Conservation (phyloP, 371 early-diverging fungal species). For the Mucor saturninus region DNA sequence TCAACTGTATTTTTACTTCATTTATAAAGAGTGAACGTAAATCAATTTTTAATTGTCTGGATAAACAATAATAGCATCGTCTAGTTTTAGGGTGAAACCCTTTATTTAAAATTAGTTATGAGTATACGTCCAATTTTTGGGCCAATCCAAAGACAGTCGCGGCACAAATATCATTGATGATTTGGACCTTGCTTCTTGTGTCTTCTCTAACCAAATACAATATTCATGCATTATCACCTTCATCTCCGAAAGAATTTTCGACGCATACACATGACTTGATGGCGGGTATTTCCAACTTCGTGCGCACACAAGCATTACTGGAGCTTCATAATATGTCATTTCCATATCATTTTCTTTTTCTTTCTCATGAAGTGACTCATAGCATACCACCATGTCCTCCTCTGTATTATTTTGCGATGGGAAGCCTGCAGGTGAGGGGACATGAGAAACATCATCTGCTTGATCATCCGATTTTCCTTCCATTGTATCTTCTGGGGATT, state of each 20-base stretch:
- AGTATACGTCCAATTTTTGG: conserved; percentile 11
- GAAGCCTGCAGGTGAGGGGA: not conserved
- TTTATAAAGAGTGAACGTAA: no score
- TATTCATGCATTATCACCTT: conserved; percentile 9
- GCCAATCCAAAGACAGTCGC: conserved; percentile 8
- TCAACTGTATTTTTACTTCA: no score
- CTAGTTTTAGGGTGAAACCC: no score
- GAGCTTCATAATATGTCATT: not conserved
- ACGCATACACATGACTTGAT: conserved; percentile 10
- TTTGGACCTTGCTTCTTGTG: not conserved
- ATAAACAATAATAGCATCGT: no score
- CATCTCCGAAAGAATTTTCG: conserved; percentile 4
- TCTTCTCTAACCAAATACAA: conserved; percentile 2
- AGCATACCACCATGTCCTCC: not conserved
- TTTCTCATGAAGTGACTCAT: not conserved
- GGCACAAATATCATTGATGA: not conserved
- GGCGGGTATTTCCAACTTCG: conserved; percentile 1
- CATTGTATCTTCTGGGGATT: no score
- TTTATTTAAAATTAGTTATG: not conserved
- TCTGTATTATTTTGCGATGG: not conserved
- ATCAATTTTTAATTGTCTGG: no score
- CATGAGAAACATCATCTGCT: not conserved
- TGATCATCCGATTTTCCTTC: not conserved
- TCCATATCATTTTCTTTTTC: not conserved
- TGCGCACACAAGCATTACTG: not conserved